Percentiles rank a stretch among this genome's conserved stretches.
These are phyloP conservation scores for Fraxinus anomala DNA, from an alignment of 257 asterid species.

Conservation along the genomic window DNA sequence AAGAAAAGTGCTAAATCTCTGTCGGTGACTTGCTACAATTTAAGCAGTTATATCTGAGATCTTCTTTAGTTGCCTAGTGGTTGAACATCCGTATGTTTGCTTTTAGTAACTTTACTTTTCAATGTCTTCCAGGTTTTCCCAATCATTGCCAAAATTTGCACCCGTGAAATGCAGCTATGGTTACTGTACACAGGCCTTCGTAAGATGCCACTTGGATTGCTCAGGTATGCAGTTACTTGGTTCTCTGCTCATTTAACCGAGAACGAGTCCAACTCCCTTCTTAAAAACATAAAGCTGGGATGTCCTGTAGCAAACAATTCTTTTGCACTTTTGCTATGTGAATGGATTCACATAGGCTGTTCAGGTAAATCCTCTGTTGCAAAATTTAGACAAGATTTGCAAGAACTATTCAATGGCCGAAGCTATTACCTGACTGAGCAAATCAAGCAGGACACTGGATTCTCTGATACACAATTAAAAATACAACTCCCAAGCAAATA, in stretches of 20 bases:
- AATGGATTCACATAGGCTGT: constrained; percentile 67
- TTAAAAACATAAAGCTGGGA: constrained; percentile 47
- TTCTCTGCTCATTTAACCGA: constrained; percentile 66
- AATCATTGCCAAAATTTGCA: constrained; percentile 54
- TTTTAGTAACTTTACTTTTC: constrained; percentile 47
- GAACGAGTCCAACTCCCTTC: constrained; percentile 52
- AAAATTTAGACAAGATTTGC: constrained; percentile 54
- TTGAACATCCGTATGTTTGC: constrained; percentile 29
- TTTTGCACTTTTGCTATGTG: constrained; percentile 49
- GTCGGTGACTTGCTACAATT: not conserved
- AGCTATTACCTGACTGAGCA: constrained; percentile 56
- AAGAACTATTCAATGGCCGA: constrained; percentile 55
- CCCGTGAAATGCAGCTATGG: constrained; percentile 63
- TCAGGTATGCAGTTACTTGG: constrained; percentile 67
- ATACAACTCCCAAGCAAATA: constrained; percentile 14
- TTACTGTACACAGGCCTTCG: constrained; percentile 61
- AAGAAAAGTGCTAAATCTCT: not conserved
- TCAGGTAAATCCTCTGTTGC: constrained; percentile 70
- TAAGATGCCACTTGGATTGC: constrained; percentile 83
- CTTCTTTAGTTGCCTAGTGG: not conserved
- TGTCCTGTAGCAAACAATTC: constrained; percentile 45
- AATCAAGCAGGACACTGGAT: constrained; percentile 33
- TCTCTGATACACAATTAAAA: constrained; percentile 23
- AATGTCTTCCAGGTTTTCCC: constrained; percentile 64
- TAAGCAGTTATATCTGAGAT: not conserved